phyloP scores from a whole-genome alignment of 106 monocot genomes.

The Iris macrosiphon region DNA sequence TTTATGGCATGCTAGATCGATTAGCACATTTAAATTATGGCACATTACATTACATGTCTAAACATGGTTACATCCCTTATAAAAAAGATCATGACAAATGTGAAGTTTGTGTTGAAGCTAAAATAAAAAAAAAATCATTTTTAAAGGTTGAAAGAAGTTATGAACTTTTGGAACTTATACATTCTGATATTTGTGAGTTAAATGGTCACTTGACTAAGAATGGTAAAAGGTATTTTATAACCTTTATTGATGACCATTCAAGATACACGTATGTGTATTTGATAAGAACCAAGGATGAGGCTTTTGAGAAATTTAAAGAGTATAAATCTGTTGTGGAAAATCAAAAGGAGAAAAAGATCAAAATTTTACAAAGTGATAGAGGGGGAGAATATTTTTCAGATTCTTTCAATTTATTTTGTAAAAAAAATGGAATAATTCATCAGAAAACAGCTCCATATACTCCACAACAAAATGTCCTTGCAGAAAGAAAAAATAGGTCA shows the following conservation, averaged over 20 bases:
- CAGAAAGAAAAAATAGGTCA: slow-evolving; percentile 9
- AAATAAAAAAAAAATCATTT: slow-evolving; percentile 2
- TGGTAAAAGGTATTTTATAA: slow-evolving; percentile 6
- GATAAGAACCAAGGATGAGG: slow-evolving; percentile 4
- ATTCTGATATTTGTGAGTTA: slow-evolving; percentile 16
- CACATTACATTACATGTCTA: background rate
- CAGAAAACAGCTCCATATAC: background rate
- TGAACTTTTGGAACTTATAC: slow-evolving; percentile 1
- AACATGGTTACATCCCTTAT: background rate
- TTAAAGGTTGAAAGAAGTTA: background rate
- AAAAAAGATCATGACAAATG: slow-evolving; percentile 6
- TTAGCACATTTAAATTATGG: slow-evolving; percentile 10
- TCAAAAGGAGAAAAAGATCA: slow-evolving; percentile 13
- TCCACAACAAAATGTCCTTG: slow-evolving; percentile 10
- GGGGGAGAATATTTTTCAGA: slow-evolving; percentile 13
- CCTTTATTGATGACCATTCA: slow-evolving; percentile 1
- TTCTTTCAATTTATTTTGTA: background rate
- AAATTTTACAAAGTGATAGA: slow-evolving; percentile 6
- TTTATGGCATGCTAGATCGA: slow-evolving; percentile 14
- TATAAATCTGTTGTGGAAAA: slow-evolving; percentile 11
- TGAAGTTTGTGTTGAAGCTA: slow-evolving; percentile 5
- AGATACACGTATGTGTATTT: background rate
- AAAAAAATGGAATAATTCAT: slow-evolving; percentile 6
- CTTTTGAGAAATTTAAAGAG: slow-evolving; percentile 10
- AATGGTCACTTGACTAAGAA: slow-evolving; percentile 12